Evolutionary conservation across 2,329 filamentous ascomycete genomes (phyloP).

Genomic region (Arthrobotrys iridis): DNA sequence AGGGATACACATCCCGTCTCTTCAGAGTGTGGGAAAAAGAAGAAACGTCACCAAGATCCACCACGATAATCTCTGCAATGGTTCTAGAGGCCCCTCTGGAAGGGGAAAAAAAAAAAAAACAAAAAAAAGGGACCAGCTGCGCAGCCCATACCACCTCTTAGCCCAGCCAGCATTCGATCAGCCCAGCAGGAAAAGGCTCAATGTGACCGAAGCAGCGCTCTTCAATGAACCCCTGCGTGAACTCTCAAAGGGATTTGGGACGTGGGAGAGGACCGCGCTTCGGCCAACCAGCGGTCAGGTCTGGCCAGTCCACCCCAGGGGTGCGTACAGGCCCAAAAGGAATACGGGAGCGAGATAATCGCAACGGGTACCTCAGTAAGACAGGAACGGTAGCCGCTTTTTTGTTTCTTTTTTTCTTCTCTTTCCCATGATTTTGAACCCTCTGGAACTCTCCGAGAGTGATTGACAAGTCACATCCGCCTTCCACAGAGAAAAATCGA

Average conservation of each 20-base stretch:
- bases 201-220: constrained; percentile 11
- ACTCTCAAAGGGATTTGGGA: constrained; percentile 41
- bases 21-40: constrained; percentile 24
- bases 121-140: no score
- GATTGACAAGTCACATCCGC: constrained; percentile 54
- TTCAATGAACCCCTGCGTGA: constrained; percentile 44
- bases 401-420: constrained; percentile 12
- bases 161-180: constrained; percentile 5
- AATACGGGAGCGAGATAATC: constrained; percentile 49
- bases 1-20: constrained; percentile 50
- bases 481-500: constrained; percentile 28
- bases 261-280: constrained; percentile 50
- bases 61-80: background rate
- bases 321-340: constrained; percentile 30
- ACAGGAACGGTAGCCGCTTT: constrained; percentile 47
- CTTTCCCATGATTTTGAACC: constrained; percentile 7
- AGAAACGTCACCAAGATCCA: constrained; percentile 35
- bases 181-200: constrained; percentile 27
- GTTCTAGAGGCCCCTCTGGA: background rate
- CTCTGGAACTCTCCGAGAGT: constrained; percentile 52
- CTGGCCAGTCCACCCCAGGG: constrained; percentile 35
- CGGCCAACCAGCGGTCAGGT: constrained; percentile 52
- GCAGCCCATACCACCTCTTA: no score
- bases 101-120: background rate
- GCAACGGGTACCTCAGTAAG: constrained; percentile 49